Evolutionary conservation across 169 alveolate genomes (phyloP), one percentile per base, ranked within the genome.

Genomic region (Plasmodium gonderi): DNA sequence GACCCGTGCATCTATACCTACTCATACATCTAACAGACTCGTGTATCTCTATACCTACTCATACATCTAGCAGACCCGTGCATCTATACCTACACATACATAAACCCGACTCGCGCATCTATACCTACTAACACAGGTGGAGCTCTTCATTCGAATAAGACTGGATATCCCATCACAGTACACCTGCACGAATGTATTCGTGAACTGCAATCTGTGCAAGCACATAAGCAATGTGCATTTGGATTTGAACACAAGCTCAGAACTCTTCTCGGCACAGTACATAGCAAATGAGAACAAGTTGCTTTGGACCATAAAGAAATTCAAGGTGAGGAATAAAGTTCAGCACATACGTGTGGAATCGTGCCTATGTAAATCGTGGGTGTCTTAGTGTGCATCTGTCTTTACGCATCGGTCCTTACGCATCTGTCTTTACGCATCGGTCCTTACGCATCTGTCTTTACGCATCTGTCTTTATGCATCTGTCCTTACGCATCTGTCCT

Each of bases 271-370:
- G 8, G 95, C 95, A 12, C 96, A 97, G 82, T 97, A 96, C 92
- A 94, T 96, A 54, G 95, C 96, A 38, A 91, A 95, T 51, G 98
- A 97, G 79, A 91, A 98, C 79, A 83, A 94, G 26, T 92, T 98
- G 26, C 94, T 95, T 23, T 98, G 99, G 99, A 93, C 95, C 65
- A 97, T 98, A 68, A 97, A 97, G 78, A 98, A 97, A 94, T 97
- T 98, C 92, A 92, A 95, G 79, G 99, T 98, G 26, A 96, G 96
- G 2, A 23, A 78, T 3, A 97, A 96, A 78, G 83, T 94, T 64
- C 90, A 93, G 2, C 47, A 29, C 29, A 1, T 14, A 44, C 17
- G 14, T 90, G 14, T 12, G 14, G 26, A 9, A 1, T 9, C 17
- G 29, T 14, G 26, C n/a, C n/a, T n/a, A n/a, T n/a, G n/a, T n/a